Evolutionary conservation across 352 stramenopile genomes (phyloP), one percentile per base, ranked within the genome.

Genomic region (Globisporangium iwayamae): DNA sequence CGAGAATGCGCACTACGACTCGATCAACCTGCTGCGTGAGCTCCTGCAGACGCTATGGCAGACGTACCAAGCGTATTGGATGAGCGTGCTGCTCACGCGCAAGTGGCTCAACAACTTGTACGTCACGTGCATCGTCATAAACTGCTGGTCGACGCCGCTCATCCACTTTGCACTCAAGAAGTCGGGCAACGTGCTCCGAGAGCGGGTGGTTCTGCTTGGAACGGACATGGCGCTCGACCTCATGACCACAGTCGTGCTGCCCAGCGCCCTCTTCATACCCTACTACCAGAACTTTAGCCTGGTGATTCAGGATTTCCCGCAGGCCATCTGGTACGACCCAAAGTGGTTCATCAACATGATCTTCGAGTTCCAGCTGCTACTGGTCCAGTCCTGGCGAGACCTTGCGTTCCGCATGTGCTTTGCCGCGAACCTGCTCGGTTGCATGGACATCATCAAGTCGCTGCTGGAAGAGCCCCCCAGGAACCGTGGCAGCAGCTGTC

Each of bases 331-430:
- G 67, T 73, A 71, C 56, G 38, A 69, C 10, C 59, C 71, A 43
- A 62, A 58, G 38, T 74, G 70, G 70, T 65, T 72, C 32, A 30
- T 72, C 36, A 73, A 72, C n/a, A 62, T 67, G n/a, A 14, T 67
- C 14, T 66, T 71, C 36, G 70, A 73, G 60, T 46, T 39, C n/a
- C 48, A 50, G 16, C 25, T 65, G 48, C 48, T 65, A 5, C 39
- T 85, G 18, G 65, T 87, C 2, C 30, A 52, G 0, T 83, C 75
- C 7, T 81, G 67, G 64, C 16, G 59, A 6, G 74, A 81, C 39
- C 60, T 79, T 0, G 47, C 53, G 14, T 74, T 69, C 55, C 66
- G 70, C 4, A 28, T 83, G 3, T 38, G 80, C 0, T 85, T 85
- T 20, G 70, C 68, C 1, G n/a, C 74, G 2, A 72, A 72, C 25